Conservation (phyloP, 1,139 yeast genomes). For the Petasospora fabianii region DNA sequence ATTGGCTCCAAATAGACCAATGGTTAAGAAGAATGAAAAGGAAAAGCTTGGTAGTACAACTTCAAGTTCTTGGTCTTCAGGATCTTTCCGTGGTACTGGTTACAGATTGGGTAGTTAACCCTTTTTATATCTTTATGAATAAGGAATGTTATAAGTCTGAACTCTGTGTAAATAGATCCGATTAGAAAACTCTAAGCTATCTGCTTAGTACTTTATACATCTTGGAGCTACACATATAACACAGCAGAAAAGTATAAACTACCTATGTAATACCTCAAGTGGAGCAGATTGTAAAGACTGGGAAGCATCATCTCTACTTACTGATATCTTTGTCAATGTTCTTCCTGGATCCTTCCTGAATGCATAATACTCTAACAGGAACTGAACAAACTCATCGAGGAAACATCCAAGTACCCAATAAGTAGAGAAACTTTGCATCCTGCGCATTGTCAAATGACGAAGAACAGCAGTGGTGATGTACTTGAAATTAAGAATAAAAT, state of each 20-base stretch:
- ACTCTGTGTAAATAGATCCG: not conserved
- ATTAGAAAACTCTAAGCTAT: too few species aligned
- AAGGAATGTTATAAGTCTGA: not conserved
- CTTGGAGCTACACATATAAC: too few species aligned
- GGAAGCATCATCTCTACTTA: not conserved
- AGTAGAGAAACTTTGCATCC: conserved; percentile 16
- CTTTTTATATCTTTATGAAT: not conserved
- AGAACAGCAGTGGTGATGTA: conserved; percentile 17
- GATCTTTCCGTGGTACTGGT: conserved; percentile 26
- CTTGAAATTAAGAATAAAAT: conserved; percentile 18
- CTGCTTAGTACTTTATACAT: too few species aligned
- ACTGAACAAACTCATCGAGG: conserved; percentile 24
- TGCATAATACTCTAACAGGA: conserved; percentile 18
- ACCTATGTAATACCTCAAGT: not conserved
- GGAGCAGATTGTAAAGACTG: too few species aligned
- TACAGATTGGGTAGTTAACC: conserved; percentile 23
- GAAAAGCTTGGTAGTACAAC: conserved; percentile 8
- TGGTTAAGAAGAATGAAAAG: conserved; percentile 2
- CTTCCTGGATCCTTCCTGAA: conserved; percentile 14
- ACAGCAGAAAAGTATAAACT: too few species aligned
- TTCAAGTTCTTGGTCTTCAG: conserved; percentile 7
- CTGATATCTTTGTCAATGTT: not conserved
- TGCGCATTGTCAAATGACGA: conserved; percentile 12
- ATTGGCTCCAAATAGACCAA: conserved; percentile 3
- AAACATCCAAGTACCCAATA: conserved; percentile 26